Evolutionary conservation across 2,329 filamentous ascomycete species (phyloP), one percentile per base, ranked within the genome.

Genomic region (Rhynchosporium agropyri): DNA sequence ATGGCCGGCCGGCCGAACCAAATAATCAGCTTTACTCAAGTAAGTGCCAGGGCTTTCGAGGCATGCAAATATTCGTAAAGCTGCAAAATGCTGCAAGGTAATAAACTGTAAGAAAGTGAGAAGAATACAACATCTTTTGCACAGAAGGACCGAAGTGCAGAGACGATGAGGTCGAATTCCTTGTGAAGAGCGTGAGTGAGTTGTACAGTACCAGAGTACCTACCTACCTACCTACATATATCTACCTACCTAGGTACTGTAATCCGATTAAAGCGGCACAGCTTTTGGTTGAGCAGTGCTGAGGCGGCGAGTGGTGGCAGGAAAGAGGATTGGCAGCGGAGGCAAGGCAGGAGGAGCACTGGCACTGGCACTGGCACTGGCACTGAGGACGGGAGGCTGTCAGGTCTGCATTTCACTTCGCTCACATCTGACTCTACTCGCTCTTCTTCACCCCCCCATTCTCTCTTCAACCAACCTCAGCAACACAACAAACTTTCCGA

Each of bases 21-120:
- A n/a, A n/a, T 4, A 31, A 4, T 9, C 15, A 28, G 36, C 15
- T 38, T 15, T 43, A 28, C 31, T 10, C 20, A 29, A 40, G n/a
- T 7, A 43, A 31, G 5, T 36, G 33, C 33, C 33, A 6, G 12
- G 33, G 9, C 12, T 26, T 33, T 13, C 26, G 45, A 57, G 38
- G 54, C 54, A 36, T 46, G 54, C 36, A 57, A 6, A 40, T 57
- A 57, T 57, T 57, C 51, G 33, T 54, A 54, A 54, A n/a, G 20
- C 20, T 36, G 9, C 33, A 36, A 36, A 8, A 26, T 28, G 20
- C 51, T 54, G 51, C 51, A 42, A 9, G 51, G 51, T 42, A 20
- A 40, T 20, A 54, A 36, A 28, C 38, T 40, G 51, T 20, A 20
- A 20, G 20, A 20, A 1, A 20, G 20, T 1, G 20, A 20, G 20